Evolutionary conservation across 2,329 filamentous ascomycete species (phyloP).

Genomic region (Trichoderma brevicompactum): DNA sequence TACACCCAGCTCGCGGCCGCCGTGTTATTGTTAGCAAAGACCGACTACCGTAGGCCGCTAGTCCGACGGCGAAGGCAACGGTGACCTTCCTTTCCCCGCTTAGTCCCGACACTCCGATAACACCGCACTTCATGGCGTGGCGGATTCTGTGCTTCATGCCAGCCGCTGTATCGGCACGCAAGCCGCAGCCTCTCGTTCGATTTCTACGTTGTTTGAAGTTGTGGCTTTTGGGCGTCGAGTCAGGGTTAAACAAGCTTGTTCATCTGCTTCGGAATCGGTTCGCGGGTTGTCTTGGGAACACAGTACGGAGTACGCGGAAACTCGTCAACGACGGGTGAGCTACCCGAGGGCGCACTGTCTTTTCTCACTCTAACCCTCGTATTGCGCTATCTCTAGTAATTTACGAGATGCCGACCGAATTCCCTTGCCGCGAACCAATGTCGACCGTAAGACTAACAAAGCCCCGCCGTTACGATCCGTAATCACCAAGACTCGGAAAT

Average conservation of each 20-base stretch:
- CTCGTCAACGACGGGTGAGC: background rate
- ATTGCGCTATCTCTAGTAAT: background rate
- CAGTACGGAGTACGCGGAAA: background rate
- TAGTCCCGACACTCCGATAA: background rate
- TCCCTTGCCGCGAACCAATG: background rate
- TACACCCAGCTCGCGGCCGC: background rate
- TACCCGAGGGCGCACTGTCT: background rate
- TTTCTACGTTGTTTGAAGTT: background rate
- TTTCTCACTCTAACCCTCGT: background rate
- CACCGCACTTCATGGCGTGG: too few species aligned
- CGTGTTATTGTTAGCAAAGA: background rate
- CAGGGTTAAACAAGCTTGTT: background rate
- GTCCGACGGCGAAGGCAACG: background rate
- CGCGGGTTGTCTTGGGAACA: too few species aligned
- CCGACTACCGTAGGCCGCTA: background rate
- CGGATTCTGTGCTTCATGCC: too few species aligned
- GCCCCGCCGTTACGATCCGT: background rate
- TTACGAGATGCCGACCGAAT: background rate
- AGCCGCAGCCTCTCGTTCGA: too few species aligned
- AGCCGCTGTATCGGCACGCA: too few species aligned
- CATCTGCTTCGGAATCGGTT: background rate
- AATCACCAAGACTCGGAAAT: background rate
- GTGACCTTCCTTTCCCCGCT: slow-evolving; percentile 19
- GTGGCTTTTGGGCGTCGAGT: slow-evolving; percentile 9
- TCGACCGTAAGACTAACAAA: background rate